These are phyloP conservation scores for Saccharum spontaneum DNA, from an alignment of 176 grass and related monocot species.

Conservation along the genomic window DNA sequence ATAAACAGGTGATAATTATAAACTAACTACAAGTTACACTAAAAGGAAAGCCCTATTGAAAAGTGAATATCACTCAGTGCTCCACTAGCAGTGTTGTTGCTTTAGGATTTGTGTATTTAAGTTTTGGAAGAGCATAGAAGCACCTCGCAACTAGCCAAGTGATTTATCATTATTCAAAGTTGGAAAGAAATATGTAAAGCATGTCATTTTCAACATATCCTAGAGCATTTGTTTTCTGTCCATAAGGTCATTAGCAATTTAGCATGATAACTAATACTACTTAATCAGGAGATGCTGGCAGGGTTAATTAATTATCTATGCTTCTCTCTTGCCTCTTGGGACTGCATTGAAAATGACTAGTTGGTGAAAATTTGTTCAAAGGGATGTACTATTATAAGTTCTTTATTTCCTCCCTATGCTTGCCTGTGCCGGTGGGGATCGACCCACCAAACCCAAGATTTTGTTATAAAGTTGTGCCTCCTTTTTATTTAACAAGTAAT, in stretches of 20 bases:
- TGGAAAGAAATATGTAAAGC: background rate
- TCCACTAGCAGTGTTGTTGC: background rate
- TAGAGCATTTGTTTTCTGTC: background rate
- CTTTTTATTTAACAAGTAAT: constrained; percentile 42
- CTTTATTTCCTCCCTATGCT: constrained; percentile 37
- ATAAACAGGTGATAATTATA: background rate
- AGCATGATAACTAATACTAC: background rate
- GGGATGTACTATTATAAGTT: background rate
- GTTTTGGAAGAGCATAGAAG: background rate
- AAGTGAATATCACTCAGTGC: background rate
- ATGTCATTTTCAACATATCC: background rate
- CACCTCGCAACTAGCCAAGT: background rate
- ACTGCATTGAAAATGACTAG: constrained; percentile 43
- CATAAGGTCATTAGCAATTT: background rate
- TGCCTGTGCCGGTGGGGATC: constrained; percentile 38
- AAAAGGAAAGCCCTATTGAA: background rate
- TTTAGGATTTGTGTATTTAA: background rate
- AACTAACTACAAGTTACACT: background rate
- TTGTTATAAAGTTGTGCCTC: background rate
- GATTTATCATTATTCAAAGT: background rate
- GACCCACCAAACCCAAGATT: constrained; percentile 52
- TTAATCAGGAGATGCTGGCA: constrained; percentile 10
- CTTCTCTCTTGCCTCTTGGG: background rate
- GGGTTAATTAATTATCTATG: constrained; percentile 2
- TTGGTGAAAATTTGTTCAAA: constrained; percentile 29